Evolutionary conservation across 2,329 filamentous ascomycete genomes (phyloP), one percentile per base, ranked within the genome.

Genomic region (Huntiella decipiens): DNA sequence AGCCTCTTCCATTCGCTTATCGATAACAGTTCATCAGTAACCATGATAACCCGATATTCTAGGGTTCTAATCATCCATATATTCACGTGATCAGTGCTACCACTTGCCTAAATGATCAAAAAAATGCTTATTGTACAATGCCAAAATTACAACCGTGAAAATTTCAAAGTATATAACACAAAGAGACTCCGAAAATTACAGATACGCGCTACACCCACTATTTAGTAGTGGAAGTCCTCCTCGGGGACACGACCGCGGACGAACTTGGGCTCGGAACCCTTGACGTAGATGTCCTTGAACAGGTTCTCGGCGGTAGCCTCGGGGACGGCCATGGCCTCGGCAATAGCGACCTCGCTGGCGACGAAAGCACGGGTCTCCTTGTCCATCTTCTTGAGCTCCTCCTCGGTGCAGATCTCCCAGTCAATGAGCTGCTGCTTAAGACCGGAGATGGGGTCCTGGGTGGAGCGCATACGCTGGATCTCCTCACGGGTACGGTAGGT

Each of bases 401-500:
- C 87, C 72, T 98, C 91, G 51, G 73, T 77, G 55, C 79, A 79
- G 54, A 98, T 81, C 50, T 76, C 76, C 91, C 91, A 98, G 66
- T 98, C 91, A 49, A 98, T 69, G 54, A 98, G 80, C 73, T 94
- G 94, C 71, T 91, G 82, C 79, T 96, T 96, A 56, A 98, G 77
- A 50, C 91, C 91, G 58, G 87, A 86, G 60, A 98, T 98, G 55
- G 91, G 86, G 68, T 98, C 91, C 68, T 96, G 84, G 67, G 91
- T 98, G 57, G 82, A 92, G 60, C 91, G 84, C 91, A 98, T 98
- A 65, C 88, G 87, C 73, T 95, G 88, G 61, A 98, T 94, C 71
- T 98, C 91, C 72, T 98, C 91, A 66, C 91, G 86, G 56, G 88
- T 95, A 65, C 87, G 82, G 81, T 98, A 98, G 58, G 91, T 96